Evolutionary conservation across 208 protist species (phyloP).

Genomic region (Trypanosoma cruzi): DNA sequence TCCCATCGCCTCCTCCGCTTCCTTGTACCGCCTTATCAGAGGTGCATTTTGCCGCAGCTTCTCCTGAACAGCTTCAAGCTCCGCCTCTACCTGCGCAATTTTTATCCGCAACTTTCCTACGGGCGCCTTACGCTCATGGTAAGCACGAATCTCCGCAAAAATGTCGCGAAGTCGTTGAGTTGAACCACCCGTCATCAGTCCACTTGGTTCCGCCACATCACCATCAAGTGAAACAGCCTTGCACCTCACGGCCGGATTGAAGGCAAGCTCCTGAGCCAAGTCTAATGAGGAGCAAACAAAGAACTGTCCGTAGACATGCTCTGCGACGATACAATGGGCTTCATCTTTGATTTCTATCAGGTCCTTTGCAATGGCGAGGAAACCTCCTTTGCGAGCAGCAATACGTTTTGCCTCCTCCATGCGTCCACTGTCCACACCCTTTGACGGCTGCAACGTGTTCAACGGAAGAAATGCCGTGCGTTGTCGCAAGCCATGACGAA

Average conservation of each 20-base stretch:
- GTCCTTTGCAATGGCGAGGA: conserved; percentile 67
- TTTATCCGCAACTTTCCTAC: conserved; percentile 44
- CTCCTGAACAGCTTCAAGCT: conserved; percentile 43
- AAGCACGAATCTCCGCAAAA: conserved; percentile 62
- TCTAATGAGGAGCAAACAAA: conserved; percentile 93
- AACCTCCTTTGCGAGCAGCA: conserved; percentile 42
- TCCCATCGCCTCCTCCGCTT: conserved; percentile 58
- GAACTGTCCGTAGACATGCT: conserved; percentile 97
- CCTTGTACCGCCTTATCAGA: conserved; percentile 48
- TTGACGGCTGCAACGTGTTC: conserved; percentile 89
- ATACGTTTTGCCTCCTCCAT: conserved; percentile 32
- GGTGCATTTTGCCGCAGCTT: conserved; percentile 45
- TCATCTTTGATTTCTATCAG: conserved; percentile 66
- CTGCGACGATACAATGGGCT: conserved; percentile 30
- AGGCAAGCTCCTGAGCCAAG: conserved; percentile 88
- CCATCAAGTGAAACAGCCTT: conserved; percentile 98
- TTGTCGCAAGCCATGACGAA: conserved; percentile 92
- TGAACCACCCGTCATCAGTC: conserved; percentile 97
- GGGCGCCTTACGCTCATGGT: conserved; percentile 48
- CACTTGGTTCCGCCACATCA: conserved; percentile 97
- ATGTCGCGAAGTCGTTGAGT: conserved; percentile 70
- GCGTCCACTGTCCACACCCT: conserved; percentile 13
- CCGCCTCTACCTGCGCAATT: conserved; percentile 40
- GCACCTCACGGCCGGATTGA: conserved; percentile 61
- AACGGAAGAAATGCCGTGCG: conserved; percentile 99